Percentiles rank a stretch among this genome's conserved stretches.
Evolutionary conservation across 805 yeast genomes (phyloP).

Genomic region (Hanseniaspora jakobsenii): DNA sequence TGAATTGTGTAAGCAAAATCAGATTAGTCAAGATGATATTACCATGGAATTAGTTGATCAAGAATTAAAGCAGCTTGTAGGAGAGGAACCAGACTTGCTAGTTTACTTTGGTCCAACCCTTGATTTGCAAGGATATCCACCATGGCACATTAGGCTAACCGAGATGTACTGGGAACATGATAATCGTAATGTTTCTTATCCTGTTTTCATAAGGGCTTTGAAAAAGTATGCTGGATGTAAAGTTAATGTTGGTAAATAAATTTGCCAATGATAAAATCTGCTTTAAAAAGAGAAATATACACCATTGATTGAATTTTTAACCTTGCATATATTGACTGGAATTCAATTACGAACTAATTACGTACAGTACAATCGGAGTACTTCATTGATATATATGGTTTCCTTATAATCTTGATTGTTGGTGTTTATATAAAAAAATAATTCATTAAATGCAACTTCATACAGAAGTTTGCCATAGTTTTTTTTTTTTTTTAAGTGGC

Average conservation of each 20-base stretch:
- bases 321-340: too few relatives aligned
- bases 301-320: too few relatives aligned
- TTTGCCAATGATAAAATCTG: too few relatives aligned
- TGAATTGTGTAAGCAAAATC: conserved; percentile 51
- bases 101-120: conserved; percentile 74
- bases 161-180: conserved; percentile 89
- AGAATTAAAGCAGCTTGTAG: conserved; percentile 61
- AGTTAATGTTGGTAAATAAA: conserved; percentile 75
- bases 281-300: too few relatives aligned
- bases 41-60: conserved; percentile 64
- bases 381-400: too few relatives aligned
- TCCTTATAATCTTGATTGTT: too few relatives aligned
- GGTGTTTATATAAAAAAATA: too few relatives aligned
- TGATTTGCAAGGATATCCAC: conserved; percentile 90
- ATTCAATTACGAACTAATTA: too few relatives aligned
- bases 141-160: conserved; percentile 88
- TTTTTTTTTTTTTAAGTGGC: too few relatives aligned
- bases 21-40: conserved; percentile 52
- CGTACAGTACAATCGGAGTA: conserved; percentile 4
- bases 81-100: conserved; percentile 85
- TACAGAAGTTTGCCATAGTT: too few relatives aligned
- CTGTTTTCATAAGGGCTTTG: conserved; percentile 69
- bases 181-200: conserved; percentile 65
- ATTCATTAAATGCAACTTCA: too few relatives aligned
- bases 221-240: conserved; percentile 68